Evolutionary conservation across 495 filamentous ascomycete species (phyloP).

Genomic region (Pseudoneurospora amorphoporcata): DNA sequence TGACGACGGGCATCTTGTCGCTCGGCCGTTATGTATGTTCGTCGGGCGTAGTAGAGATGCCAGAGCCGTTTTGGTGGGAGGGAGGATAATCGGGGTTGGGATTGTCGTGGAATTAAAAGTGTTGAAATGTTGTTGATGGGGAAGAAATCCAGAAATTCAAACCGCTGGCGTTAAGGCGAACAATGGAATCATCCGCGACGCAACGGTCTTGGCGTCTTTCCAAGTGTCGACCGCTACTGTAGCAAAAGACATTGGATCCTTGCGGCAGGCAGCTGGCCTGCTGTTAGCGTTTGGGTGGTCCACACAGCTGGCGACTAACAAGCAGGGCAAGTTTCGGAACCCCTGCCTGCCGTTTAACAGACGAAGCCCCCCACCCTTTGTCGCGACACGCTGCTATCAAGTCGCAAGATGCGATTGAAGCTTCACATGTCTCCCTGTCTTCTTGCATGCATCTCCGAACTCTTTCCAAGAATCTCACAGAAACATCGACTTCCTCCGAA

Average conservation of each 20-base stretch:
- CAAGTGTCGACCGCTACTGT: neutral
- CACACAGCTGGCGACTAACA: neutral
- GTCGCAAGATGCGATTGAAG: neutral
- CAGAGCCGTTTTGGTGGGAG: neutral
- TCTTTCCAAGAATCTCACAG: neutral
- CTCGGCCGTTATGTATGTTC: slow-evolving; percentile 2
- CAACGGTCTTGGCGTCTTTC: neutral
- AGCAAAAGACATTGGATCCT: neutral
- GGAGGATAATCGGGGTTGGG: neutral
- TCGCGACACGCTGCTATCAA: neutral
- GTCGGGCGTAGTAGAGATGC: neutral
- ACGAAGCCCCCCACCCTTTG: neutral
- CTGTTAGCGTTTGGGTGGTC: neutral
- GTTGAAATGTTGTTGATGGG: neutral
- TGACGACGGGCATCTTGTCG: slow-evolving; percentile 82
- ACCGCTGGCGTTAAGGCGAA: neutral
- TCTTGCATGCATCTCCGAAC: neutral
- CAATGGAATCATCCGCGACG: neutral
- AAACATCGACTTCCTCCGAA: neutral
- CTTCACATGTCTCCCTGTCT: neutral
- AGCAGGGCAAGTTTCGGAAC: neutral
- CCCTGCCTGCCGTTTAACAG: neutral
- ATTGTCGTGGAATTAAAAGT: neutral
- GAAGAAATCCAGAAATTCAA: neutral
- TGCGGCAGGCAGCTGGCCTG: neutral